Base-by-base conservation (phyloP, 116 monocot genomes). In the Dioscorea cayenensis region DNA sequence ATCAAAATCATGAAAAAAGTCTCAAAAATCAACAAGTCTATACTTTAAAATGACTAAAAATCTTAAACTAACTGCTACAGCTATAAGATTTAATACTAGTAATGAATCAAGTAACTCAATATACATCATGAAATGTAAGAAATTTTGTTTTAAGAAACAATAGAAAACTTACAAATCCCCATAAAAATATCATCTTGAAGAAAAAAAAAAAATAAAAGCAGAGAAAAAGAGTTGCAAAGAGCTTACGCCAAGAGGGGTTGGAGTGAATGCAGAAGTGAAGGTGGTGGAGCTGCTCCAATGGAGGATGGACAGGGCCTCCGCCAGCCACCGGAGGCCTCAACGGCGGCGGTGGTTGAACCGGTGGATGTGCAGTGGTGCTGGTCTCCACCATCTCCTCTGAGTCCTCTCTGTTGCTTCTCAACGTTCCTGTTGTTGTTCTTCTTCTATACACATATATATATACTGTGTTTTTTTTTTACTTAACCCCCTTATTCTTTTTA, bases 261-360 rank as follows among this genome's bases (percentile, higher is more conserved):
- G 94, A 94, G 68, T 88, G 86, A 78, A 94, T 75, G 84, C 94
- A 94, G 73, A 78, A 91, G 20, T 79, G 82, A 21, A 91, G 86
- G 35, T 88, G 76, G 22, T 78, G 76, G 28, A 94, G 82, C 81
- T 91, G 94, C 68, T 90, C 91, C 10, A 55, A 17, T 1, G 91
- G 91, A 5, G 63, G 78, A 63, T 66, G 78, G 4, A 71, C 32
- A 3, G 73, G 55, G 14, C 19, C 55, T 18, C 55, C 55, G 0
- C 18, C n/a, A 2, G 66, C 77, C 21, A 51, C 29, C 51, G 73
- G 52, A 4, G 65, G 14, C 20, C n/a, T 19, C 36, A 50, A 7
- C 35, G n/a, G 27, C 59, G 55, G 72, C 7, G 66, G 78, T 14
- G 29, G n/a, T 16, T 71, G 71, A 14, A 60, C 52, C 70, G 3